phyloP scores from a whole-genome alignment of 2,329 filamentous ascomycete species.

The Tricladium varicosporioides region DNA sequence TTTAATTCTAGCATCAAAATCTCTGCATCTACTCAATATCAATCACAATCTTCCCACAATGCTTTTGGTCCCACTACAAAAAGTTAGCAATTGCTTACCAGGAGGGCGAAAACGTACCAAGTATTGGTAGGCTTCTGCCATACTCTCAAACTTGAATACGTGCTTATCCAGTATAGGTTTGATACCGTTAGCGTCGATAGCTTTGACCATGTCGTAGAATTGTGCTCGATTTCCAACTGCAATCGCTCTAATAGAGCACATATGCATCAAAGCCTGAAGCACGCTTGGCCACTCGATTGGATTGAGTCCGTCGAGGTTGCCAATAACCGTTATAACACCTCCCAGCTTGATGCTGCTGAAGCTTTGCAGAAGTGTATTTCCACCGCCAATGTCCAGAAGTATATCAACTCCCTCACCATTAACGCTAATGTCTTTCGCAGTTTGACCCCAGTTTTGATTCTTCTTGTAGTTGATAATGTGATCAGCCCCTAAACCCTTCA shows the following conservation, averaged over 20 bases:
- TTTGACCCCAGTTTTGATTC: conserved; percentile 45
- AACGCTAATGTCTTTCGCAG: conserved; percentile 33
- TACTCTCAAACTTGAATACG: conserved; percentile 24
- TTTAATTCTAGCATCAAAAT: no score
- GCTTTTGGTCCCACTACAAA: conserved; percentile 45
- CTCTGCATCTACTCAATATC: conserved; percentile 37
- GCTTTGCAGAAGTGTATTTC: conserved; percentile 55
- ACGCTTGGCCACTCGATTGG: conserved; percentile 38
- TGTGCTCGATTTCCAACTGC: conserved; percentile 22
- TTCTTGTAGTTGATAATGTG: conserved; percentile 60
- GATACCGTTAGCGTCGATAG: conserved; percentile 25
- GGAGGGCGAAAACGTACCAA: conserved; percentile 21
- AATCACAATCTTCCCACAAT: conserved; percentile 55
- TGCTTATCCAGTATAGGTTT: conserved; percentile 26
- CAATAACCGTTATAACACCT: conserved; percentile 33
- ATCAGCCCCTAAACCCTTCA: conserved; percentile 55
- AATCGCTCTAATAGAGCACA: conserved; percentile 25
- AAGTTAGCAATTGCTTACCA: neutral
- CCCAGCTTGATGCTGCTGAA: conserved; percentile 46
- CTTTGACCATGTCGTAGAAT: conserved; percentile 27
- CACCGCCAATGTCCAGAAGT: conserved; percentile 45
- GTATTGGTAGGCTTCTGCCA: conserved; percentile 41
- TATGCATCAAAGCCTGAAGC: conserved; percentile 17
- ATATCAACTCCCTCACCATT: conserved; percentile 38
- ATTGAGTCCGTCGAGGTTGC: conserved; percentile 38